Evolutionary conservation across 169 alveolate species (phyloP).

Genomic region (Babesia bovis): DNA sequence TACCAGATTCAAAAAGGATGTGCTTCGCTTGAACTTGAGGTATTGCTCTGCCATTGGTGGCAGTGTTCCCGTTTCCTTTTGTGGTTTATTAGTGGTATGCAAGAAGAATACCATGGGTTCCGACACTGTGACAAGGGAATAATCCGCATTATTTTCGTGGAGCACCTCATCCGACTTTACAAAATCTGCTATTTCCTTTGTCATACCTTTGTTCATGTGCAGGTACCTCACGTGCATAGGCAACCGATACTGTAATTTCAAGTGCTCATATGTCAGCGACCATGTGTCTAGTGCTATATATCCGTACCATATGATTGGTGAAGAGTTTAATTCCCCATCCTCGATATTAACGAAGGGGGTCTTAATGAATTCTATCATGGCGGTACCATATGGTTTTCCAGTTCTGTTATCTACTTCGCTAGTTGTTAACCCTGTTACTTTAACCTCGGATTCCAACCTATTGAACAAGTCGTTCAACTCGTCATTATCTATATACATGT

Average conservation of each 20-base stretch:
- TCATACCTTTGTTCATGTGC: slow-evolving; percentile 47
- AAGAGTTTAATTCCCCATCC: slow-evolving; percentile 43
- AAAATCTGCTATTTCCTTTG: neutral
- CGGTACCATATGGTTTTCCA: slow-evolving; percentile 12
- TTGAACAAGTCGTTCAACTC: slow-evolving; percentile 27
- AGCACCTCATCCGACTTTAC: neutral
- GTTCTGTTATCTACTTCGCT: neutral
- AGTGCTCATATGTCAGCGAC: slow-evolving; percentile 1
- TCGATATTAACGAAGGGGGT: slow-evolving; percentile 61
- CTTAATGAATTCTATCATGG: neutral
- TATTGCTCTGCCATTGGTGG: neutral
- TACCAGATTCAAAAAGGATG: slow-evolving; percentile 26
- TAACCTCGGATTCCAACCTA: slow-evolving; percentile 11
- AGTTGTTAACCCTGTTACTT: neutral
- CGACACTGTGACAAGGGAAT: slow-evolving; percentile 2
- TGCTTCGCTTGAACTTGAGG: slow-evolving; percentile 20
- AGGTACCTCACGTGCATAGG: slow-evolving; percentile 52
- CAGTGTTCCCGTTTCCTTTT: neutral
- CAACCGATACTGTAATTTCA: slow-evolving; percentile 26
- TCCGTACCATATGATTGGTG: slow-evolving; percentile 55
- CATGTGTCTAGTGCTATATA: slow-evolving; percentile 42
- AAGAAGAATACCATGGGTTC: slow-evolving; percentile 44
- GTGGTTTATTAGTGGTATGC: neutral
- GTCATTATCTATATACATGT: slow-evolving; percentile 50
- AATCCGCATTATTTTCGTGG: neutral